Evolutionary conservation across 2,329 filamentous ascomycete genomes (phyloP).

Genomic region (Magnaporthiopsis incrustans): DNA sequence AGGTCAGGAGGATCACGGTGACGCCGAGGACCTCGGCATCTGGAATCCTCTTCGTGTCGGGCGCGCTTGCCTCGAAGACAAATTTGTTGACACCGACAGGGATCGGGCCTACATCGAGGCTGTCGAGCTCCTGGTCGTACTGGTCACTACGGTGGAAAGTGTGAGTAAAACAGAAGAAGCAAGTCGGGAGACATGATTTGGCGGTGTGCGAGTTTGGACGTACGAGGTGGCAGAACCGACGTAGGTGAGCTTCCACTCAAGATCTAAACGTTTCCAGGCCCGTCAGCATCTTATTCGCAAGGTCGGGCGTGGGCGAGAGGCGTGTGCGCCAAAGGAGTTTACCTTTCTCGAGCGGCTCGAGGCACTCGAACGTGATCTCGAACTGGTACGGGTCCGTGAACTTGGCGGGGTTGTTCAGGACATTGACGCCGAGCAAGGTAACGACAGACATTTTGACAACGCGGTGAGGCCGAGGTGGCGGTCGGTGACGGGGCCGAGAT

Average conservation of each 20-base stretch:
- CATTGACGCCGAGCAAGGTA: constrained; percentile 88
- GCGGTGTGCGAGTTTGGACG: constrained; percentile 30
- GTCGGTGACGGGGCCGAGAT: not conserved
- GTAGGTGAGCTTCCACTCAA: constrained; percentile 99
- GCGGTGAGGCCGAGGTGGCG: constrained; percentile 6
- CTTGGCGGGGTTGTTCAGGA: constrained; percentile 92
- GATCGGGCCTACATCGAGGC: constrained; percentile 92
- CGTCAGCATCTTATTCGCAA: constrained; percentile 4
- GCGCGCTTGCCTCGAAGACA: constrained; percentile 90
- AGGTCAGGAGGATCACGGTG: constrained; percentile 92
- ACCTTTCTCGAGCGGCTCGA: constrained; percentile 93
- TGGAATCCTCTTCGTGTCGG: constrained; percentile 83
- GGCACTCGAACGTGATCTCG: constrained; percentile 97
- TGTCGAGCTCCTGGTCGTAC: constrained; percentile 97
- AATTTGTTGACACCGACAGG: constrained; percentile 98
- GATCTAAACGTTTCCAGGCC: constrained; percentile 48
- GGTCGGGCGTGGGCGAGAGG: not conserved
- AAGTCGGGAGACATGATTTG: constrained; percentile 12
- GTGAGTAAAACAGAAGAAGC: not conserved
- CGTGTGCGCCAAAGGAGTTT: constrained; percentile 13
- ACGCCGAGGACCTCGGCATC: constrained; percentile 94
- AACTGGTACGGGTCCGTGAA: constrained; percentile 93
- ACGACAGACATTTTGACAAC: constrained; percentile 77
- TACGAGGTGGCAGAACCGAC: constrained; percentile 97
- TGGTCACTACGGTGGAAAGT: constrained; percentile 56